A percentile compares a stretch with the other conserved stretches of the same genome.
Evolutionary conservation across 306 rosid species (phyloP).

Genomic region (Glycine latifolia): DNA sequence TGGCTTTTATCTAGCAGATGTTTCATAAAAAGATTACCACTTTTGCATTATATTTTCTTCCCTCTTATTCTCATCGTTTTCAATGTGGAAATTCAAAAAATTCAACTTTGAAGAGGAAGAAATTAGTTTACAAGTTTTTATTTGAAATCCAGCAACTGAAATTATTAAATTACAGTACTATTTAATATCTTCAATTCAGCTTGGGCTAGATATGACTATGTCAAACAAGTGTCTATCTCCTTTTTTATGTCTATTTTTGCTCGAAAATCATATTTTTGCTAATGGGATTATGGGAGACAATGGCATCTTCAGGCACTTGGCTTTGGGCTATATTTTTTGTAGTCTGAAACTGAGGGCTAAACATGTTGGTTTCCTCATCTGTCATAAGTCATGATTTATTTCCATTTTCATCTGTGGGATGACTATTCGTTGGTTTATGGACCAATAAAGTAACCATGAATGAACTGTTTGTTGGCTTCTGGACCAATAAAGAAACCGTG

Average conservation of each 20-base stretch:
- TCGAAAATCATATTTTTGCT: constrained; percentile 24
- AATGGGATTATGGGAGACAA: background rate
- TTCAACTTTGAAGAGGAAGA: no score
- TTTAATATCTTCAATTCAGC: no score
- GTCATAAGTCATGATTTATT: constrained; percentile 8
- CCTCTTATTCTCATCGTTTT: constrained; percentile 1
- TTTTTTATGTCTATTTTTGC: no score
- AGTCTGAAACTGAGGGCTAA: constrained; percentile 25
- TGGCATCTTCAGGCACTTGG: constrained; percentile 24
- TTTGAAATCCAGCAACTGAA: no score
- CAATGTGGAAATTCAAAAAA: background rate
- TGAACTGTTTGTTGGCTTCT: no score
- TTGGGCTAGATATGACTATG: no score
- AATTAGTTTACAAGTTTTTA: no score
- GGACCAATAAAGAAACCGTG: no score
- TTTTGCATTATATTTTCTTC: constrained; percentile 29
- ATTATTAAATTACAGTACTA: no score
- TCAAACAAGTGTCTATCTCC: no score
- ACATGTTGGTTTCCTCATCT: constrained; percentile 31
- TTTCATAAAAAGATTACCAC: constrained; percentile 32
- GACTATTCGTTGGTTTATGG: background rate
- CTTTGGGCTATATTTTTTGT: background rate
- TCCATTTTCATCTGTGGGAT: constrained; percentile 10
- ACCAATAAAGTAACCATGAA: no score
- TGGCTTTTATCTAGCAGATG: constrained; percentile 38